A percentile compares a stretch with the other conserved stretches of the same genome.
Conservation (phyloP, 257 asterid species). For the Anisodus tanguticus region DNA sequence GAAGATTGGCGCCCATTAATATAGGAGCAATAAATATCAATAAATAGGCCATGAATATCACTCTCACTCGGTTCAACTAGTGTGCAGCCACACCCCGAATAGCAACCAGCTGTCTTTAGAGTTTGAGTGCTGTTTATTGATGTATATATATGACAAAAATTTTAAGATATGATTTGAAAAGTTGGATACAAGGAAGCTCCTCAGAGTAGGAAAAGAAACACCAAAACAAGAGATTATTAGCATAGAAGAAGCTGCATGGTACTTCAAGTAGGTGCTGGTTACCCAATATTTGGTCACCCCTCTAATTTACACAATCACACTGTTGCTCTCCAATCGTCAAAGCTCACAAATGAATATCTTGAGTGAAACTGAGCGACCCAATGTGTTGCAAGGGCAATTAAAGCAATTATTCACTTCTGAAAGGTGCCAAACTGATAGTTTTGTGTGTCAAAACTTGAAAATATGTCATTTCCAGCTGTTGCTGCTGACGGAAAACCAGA, state of each 20-base stretch:
- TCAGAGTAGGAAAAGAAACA: not conserved
- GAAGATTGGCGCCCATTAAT: not conserved
- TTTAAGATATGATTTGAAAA: not conserved
- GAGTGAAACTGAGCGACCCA: not conserved
- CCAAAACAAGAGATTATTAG: not conserved
- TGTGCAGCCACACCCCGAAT: not conserved
- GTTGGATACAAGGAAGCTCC: constrained; percentile 12
- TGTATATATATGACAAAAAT: not conserved
- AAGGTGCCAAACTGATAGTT: constrained; percentile 68
- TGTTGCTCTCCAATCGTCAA: not conserved
- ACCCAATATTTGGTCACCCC: not conserved
- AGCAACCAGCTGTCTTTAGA: not conserved
- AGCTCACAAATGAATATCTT: constrained; percentile 28
- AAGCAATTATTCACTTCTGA: constrained; percentile 56
- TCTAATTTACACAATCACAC: not conserved
- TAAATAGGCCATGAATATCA: not conserved
- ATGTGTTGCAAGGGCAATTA: not conserved
- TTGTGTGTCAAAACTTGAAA: constrained; percentile 70
- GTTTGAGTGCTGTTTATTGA: not conserved
- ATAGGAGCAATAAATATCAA: not conserved
- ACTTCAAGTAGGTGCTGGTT: constrained; percentile 13
- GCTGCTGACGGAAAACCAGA: constrained; percentile 54
- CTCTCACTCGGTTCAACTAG: constrained; percentile 6
- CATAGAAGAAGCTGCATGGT: constrained; percentile 11
- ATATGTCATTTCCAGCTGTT: constrained; percentile 53